phyloP scores from a whole-genome alignment of 2,329 filamentous ascomycete species.

The Fusarium pseudograminearum region DNA sequence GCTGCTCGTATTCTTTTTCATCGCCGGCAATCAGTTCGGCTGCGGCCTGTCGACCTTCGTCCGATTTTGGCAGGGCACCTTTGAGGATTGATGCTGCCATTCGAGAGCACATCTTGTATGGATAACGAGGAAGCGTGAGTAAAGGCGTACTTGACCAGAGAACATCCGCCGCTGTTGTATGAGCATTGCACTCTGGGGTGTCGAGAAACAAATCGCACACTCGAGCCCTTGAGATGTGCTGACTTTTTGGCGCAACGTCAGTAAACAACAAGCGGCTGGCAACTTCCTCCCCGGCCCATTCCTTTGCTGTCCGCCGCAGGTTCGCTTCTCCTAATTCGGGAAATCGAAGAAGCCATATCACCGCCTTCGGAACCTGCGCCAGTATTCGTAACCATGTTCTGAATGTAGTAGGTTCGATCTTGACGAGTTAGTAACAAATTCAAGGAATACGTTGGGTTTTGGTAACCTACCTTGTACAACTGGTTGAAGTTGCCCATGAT shows the following conservation, averaged over 20 bases:
- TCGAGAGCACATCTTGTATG: constrained; percentile 98
- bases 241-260: constrained; percentile 93
- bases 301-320: constrained; percentile 79
- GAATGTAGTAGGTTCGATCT: constrained; percentile 98
- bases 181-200: constrained; percentile 97
- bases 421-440: constrained; percentile 16
- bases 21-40: constrained; percentile 80
- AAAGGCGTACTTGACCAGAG: constrained; percentile 96
- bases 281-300: constrained; percentile 88
- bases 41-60: constrained; percentile 75
- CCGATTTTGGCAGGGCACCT: constrained; percentile 82
- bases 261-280: constrained; percentile 92
- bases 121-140: constrained; percentile 88
- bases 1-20: constrained; percentile 87
- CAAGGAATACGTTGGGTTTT: neutral
- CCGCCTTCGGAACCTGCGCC: constrained; percentile 83
- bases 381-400: constrained; percentile 95
- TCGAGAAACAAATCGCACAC: constrained; percentile 96
- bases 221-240: constrained; percentile 91
- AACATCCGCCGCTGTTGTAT: constrained; percentile 96
- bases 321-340: constrained; percentile 92
- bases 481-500: constrained; percentile 99
- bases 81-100: constrained; percentile 96
- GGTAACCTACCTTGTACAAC: constrained; percentile 84
- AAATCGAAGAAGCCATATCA: constrained; percentile 97